Base-by-base conservation (phyloP, 768 basidiomycete genomes). In the Asterophora lycoperdoides region DNA sequence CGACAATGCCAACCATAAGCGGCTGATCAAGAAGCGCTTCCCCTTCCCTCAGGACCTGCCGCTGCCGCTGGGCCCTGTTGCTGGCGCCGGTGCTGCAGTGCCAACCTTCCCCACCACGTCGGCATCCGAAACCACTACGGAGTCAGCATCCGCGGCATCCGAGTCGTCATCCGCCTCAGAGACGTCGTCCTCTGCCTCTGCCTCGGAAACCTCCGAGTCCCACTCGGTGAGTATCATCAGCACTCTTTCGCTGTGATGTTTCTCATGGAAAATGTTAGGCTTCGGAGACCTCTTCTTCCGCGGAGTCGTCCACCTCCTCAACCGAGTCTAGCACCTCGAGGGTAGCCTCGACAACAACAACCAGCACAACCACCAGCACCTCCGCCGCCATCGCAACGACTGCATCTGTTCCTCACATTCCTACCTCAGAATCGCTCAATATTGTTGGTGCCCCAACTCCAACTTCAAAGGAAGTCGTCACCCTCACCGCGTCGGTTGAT, bases 21-120 rank as follows among this genome's bases (percentile, higher is more conserved):
- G 87, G 59, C 67, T 90, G 63, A 62, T 89, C 56, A 86, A 75
- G 69, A 88, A 85, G 63, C 84, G 87, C 32, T 61, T 69, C 4
- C 71, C 76, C 1, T 51, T 58, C 36, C 50, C 62, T 46, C 60
- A 62, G 48, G 53, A 53, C 29, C 32, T 32, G 26, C 48, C 48
- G 36, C 34, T 29, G 51, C 49, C 49, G 45, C 20, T 48, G 51
- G 53, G 17, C 15, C 49, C 63, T 41, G 61, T 70, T 51, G 65
- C 64, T 50, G 72, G 69, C 52, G 71, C 68, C 35, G 57, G 62
- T 32, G 57, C 62, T 17, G 60, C 67, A 49, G 41, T 57, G 10
- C 51, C 63, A 9, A 54, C 56, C 26, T 52, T 60, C 18, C 54
- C 58, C n/a, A 17, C 51, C 33, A 39, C 54, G 19, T 29, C 47